Percentiles rank a stretch among this genome's conserved stretches.
Conservation (phyloP, 495 filamentous ascomycete species). For the Trichoderma gamsii region DNA sequence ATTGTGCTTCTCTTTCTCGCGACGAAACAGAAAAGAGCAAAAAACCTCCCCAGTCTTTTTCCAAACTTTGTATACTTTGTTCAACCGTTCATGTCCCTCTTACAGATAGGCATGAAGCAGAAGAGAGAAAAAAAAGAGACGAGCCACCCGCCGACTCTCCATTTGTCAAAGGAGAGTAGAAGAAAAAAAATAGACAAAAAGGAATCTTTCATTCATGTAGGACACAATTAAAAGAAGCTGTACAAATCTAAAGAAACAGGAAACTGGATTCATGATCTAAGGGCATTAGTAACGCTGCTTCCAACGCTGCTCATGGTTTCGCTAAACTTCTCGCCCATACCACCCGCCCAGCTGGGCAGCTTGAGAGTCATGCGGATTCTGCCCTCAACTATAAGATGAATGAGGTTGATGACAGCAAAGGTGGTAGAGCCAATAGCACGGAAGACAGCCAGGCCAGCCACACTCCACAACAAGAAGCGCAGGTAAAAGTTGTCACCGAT, state of each 20-base stretch:
- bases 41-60: neutral
- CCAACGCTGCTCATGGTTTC: slow-evolving; percentile 37
- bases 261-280: slow-evolving; percentile 3
- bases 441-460: slow-evolving; percentile 79
- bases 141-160: neutral
- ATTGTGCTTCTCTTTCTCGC: neutral
- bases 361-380: slow-evolving; percentile 58
- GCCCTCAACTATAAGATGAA: slow-evolving; percentile 83
- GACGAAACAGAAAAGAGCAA: neutral
- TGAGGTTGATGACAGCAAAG: slow-evolving; percentile 72
- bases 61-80: neutral
- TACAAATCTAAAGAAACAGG: neutral
- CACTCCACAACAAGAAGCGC: slow-evolving; percentile 86
- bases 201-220: neutral
- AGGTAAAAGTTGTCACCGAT: slow-evolving; percentile 85
- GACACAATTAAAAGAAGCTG: neutral
- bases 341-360: slow-evolving; percentile 45
- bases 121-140: neutral
- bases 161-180: neutral
- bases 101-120: too few relatives aligned
- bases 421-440: slow-evolving; percentile 73
- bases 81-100: neutral
- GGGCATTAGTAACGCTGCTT: slow-evolving; percentile 26
- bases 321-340: slow-evolving; percentile 34
- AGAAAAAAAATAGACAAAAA: neutral